Conservation (phyloP, 345 rosid genomes). For the Gossypium australe region DNA sequence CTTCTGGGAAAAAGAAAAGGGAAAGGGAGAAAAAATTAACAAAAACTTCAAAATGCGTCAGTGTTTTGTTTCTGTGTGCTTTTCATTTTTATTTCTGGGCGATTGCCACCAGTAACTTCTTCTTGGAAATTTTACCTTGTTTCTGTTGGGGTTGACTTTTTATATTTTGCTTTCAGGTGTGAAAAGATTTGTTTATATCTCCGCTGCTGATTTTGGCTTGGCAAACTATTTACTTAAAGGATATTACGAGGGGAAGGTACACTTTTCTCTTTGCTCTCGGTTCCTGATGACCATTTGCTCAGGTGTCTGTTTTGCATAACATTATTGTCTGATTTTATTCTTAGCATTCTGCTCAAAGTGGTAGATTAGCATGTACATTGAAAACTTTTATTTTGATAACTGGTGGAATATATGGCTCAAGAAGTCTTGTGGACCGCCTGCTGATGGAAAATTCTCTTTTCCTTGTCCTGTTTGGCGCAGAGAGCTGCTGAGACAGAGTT, state of each 20-base stretch:
- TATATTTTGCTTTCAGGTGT: conserved; percentile 44
- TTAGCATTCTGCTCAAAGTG: neutral
- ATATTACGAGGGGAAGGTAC: conserved; percentile 93
- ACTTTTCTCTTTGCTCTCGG: neutral
- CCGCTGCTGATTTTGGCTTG: conserved; percentile 90
- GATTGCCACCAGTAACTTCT: neutral
- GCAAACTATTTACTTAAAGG: conserved; percentile 74
- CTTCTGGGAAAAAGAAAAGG: neutral
- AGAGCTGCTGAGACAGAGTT: conserved; percentile 94
- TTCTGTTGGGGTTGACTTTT: neutral
- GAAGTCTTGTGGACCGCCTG: neutral
- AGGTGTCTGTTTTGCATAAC: neutral
- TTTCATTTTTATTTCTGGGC: neutral
- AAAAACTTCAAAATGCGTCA: neutral
- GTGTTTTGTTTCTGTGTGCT: neutral
- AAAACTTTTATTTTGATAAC: neutral
- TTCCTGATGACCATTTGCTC: neutral
- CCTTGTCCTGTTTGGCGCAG: conserved; percentile 37
- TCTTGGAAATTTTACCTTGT: neutral
- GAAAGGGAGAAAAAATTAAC: neutral
- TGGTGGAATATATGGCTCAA: neutral
- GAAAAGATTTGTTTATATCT: conserved; percentile 80
- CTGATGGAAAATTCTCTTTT: conserved; percentile 2
- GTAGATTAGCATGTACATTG: neutral
- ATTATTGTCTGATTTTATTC: neutral